These are phyloP conservation scores for Mycena pura DNA, from an alignment of 768 basidiomycete species.

Conservation along the genomic window DNA sequence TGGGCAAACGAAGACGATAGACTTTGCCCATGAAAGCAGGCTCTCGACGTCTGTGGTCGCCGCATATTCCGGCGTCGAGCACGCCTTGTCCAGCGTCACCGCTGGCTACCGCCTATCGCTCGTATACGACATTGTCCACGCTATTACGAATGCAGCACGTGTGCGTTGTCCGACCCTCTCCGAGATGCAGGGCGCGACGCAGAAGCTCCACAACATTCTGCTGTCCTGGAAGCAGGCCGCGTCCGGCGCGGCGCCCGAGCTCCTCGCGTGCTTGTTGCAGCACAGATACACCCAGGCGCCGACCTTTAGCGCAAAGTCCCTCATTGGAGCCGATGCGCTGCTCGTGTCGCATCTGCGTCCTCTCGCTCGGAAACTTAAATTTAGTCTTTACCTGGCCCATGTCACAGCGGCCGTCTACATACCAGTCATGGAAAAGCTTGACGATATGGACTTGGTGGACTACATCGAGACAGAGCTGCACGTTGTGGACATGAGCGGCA, in stretches of 20 bases:
- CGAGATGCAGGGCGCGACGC: background rate
- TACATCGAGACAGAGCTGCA: background rate
- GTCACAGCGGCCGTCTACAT: background rate
- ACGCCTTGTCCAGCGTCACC: background rate
- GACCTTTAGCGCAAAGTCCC: slow-evolving; percentile 4
- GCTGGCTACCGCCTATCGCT: background rate
- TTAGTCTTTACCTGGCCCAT: slow-evolving; percentile 7
- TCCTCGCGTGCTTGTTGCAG: background rate
- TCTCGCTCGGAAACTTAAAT: background rate
- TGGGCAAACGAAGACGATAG: slow-evolving; percentile 12
- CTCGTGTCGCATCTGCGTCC: slow-evolving; percentile 5
- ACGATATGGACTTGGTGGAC: background rate
- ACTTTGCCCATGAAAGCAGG: slow-evolving; percentile 12
- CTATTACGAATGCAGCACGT: background rate
- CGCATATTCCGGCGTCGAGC: slow-evolving; percentile 18
- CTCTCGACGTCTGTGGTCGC: slow-evolving; percentile 22
- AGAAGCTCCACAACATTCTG: background rate
- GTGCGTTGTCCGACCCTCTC: background rate
- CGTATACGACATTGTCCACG: background rate
- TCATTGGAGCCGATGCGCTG: slow-evolving; percentile 1
- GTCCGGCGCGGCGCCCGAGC: background rate
- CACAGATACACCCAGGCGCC: background rate
- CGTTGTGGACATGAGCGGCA: background rate
- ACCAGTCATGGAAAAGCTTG: background rate
- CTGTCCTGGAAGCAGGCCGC: slow-evolving; percentile 5